Base-by-base conservation (phyloP, 129 eudicot species). In the Flaveria bidentis region DNA sequence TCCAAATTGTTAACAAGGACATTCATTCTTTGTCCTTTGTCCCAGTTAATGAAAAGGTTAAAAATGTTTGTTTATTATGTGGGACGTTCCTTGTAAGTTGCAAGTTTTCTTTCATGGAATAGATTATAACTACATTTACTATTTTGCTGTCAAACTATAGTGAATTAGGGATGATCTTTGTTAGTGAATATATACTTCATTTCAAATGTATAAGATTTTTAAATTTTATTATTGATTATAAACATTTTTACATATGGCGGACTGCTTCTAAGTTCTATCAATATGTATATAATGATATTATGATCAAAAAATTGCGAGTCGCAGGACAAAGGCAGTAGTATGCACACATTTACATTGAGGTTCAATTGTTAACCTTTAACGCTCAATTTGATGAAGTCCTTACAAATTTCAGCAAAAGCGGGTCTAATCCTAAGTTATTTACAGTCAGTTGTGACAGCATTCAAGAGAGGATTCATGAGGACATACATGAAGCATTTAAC, bases 401-500 rank as follows among this genome's bases (percentile, higher is more conserved):
- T 9, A 55, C 47, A 77, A 53, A 33, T 36, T 52, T 12, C 45
- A 64, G 9, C 72, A 18, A 65, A 76, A 76, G 28, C 36, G 22
- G 13, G 23, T 77, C 61, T 30, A 65, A 73, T 56, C 68, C 23
- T 41, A 56, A 53, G 22, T 20, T 5, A 12, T 39, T 1, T 52
- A 47, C 39, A 14, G 4, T 41, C 30, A 36, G 49, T 11, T 50
- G 10, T 71, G 28, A 51, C 41, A 51, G 50, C 52, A 16, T 16
- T 36, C 28, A 46, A 30, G 5, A 47, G 26, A 52, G 53, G 11
- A 41, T 41, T 53, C 55, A 52, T 18, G 8, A 51, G 49, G 18
- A 69, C 7, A 39, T 50, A 42, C 30, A 9, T 46, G 75, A 66
- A 74, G 45, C 70, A 67, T 41, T 49, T 50, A 81, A 68, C 51